Evolutionary conservation across 2,329 filamentous ascomycete species (phyloP).

Genomic region (Stachybotrys echinatus): DNA sequence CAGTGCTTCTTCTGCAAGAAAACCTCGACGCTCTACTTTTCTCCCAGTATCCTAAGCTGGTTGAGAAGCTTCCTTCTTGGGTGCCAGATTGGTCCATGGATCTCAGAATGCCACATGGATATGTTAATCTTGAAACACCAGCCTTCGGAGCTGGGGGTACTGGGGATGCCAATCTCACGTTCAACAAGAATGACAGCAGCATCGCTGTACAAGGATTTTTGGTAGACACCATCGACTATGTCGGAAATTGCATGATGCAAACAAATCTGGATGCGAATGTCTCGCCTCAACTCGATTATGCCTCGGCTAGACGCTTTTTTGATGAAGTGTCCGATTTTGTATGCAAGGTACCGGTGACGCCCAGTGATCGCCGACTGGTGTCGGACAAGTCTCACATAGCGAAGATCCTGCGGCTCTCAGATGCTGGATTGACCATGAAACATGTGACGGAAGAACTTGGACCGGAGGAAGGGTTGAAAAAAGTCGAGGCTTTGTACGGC

Average conservation of each 20-base stretch:
- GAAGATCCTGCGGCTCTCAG: conserved; percentile 11
- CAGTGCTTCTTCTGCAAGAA: conserved; percentile 13
- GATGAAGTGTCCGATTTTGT: conserved; percentile 13
- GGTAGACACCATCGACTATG: conserved; percentile 13
- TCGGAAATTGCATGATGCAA: conserved; percentile 11
- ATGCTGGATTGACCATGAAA: conserved; percentile 10
- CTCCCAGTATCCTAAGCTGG: conserved; percentile 18
- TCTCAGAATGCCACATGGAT: conserved; percentile 17
- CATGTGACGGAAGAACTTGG: conserved; percentile 5
- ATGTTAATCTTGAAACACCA: conserved; percentile 13
- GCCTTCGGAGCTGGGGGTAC: conserved; percentile 12
- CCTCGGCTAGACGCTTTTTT: conserved; percentile 14
- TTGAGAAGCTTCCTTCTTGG: conserved; percentile 21
- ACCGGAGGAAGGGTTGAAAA: neutral
- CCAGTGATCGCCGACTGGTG: neutral
- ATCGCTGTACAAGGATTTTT: conserved; percentile 14
- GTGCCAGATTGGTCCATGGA: conserved; percentile 26
- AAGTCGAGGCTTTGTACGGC: conserved; percentile 2
- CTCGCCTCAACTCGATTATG: conserved; percentile 13
- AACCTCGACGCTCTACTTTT: conserved; percentile 22
- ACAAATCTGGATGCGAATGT: neutral
- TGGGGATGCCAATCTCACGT: neutral
- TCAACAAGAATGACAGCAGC: conserved; percentile 3
- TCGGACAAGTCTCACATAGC: neutral
- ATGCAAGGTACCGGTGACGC: neutral